Percentiles rank a stretch among this genome's conserved stretches.
Evolutionary conservation across 495 filamentous ascomycete genomes (phyloP).

Genomic region (Peziza echinospora): DNA sequence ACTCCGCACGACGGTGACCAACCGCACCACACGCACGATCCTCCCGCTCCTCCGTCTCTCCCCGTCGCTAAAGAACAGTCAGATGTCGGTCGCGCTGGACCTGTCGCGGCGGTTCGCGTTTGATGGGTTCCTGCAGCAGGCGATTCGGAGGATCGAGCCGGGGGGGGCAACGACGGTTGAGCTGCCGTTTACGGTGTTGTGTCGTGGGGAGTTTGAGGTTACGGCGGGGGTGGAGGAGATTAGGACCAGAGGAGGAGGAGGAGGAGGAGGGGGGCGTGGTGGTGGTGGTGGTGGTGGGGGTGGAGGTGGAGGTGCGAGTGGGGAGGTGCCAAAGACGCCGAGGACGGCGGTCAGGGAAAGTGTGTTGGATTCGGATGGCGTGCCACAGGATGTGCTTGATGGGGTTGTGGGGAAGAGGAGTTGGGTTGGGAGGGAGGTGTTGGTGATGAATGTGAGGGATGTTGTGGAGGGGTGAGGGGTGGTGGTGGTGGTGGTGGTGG

Average conservation of each 20-base stretch:
- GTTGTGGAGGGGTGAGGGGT: slow-evolving; percentile 16
- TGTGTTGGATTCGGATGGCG: slow-evolving; percentile 10
- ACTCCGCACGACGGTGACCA: slow-evolving; percentile 43
- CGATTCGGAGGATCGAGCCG: slow-evolving; percentile 36
- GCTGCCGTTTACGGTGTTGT: slow-evolving; percentile 48
- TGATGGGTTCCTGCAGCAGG: slow-evolving; percentile 63
- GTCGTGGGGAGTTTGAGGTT: slow-evolving; percentile 64
- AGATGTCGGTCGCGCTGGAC: slow-evolving; percentile 54
- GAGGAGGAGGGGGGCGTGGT: not conserved
- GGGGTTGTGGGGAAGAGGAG: slow-evolving; percentile 17
- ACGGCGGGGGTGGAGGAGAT: slow-evolving; percentile 66
- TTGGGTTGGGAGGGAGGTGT: slow-evolving; percentile 19
- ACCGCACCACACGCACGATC: slow-evolving; percentile 46
- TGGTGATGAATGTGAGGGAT: slow-evolving; percentile 15
- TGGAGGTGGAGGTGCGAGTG: slow-evolving; percentile 1
- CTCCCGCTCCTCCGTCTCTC: slow-evolving; percentile 55
- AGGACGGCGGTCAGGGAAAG: no score
- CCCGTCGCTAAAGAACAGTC: slow-evolving; percentile 51
- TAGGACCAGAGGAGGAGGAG: slow-evolving; percentile 12
- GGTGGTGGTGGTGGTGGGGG: slow-evolving; percentile 1
- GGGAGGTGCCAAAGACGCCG: not conserved
- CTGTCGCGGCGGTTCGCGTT: slow-evolving; percentile 63
- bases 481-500: not conserved
- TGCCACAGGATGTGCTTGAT: slow-evolving; percentile 13
- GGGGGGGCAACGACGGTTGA: slow-evolving; percentile 32